These are phyloP conservation scores for Laburnicola sp. DNA, from an alignment of 2,329 filamentous ascomycete genomes.

Conservation along the genomic window DNA sequence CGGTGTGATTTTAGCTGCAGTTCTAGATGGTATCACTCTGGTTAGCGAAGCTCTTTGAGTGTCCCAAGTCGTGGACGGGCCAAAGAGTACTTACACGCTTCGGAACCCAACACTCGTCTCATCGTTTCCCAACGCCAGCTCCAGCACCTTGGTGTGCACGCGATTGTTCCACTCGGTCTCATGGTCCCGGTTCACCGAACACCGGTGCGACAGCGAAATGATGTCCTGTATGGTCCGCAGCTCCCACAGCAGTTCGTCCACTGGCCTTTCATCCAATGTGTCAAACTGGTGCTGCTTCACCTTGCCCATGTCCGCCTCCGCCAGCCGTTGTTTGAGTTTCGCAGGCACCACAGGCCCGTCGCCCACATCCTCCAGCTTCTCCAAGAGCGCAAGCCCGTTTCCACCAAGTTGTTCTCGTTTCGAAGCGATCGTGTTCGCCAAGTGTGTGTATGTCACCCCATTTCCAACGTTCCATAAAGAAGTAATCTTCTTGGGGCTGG, in stretches of 20 bases:
- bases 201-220: conserved; percentile 12
- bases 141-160: conserved; percentile 13
- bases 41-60: conserved; percentile 16
- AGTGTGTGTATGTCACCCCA: conserved; percentile 16
- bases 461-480: conserved; percentile 21
- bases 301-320: conserved; percentile 14
- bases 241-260: conserved; percentile 18
- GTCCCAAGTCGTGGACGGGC: conserved; percentile 4
- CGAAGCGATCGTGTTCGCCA: conserved; percentile 17
- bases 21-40: conserved; percentile 13
- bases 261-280: conserved; percentile 13
- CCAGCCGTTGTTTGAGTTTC: conserved; percentile 14
- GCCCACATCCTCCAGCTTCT: conserved; percentile 16
- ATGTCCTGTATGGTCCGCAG: conserved; percentile 14
- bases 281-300: conserved; percentile 16
- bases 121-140: conserved; percentile 15
- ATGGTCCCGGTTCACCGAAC: conserved; percentile 13
- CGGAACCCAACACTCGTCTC: conserved; percentile 13
- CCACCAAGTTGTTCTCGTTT: conserved; percentile 12
- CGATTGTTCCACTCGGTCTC: conserved; percentile 13
- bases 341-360: conserved; percentile 17
- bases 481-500: conserved; percentile 21
- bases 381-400: conserved; percentile 18
- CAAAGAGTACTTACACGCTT: conserved; percentile 15
- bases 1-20: conserved; percentile 18